These are phyloP conservation scores for Coemansia sp. DNA, from an alignment of 192 early-diverging fungal genomes.

Conservation along the genomic window DNA sequence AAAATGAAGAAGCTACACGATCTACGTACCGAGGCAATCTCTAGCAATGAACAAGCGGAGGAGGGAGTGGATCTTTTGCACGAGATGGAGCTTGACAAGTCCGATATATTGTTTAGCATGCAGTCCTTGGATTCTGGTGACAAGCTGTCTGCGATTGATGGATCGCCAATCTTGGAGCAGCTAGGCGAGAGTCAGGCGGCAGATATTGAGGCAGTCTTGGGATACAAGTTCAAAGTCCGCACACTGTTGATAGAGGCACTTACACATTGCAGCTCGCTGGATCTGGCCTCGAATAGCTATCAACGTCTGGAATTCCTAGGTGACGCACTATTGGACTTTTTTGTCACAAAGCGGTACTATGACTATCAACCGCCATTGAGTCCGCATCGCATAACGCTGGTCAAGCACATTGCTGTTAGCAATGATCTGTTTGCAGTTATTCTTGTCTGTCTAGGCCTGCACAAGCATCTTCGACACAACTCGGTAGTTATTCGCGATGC, in stretches of 20 bases:
- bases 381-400: constrained; percentile 78
- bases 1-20: constrained; percentile 16
- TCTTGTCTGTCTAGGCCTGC: constrained; percentile 63
- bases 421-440: constrained; percentile 80
- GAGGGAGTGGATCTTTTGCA: constrained; percentile 22
- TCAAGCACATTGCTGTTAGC: constrained; percentile 85
- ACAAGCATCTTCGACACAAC: constrained; percentile 65
- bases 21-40: constrained; percentile 15
- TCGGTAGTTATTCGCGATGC: constrained; percentile 57
- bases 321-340: constrained; percentile 77
- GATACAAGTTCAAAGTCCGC: constrained; percentile 71
- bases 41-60: background rate
- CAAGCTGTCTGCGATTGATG: background rate
- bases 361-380: constrained; percentile 61
- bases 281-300: constrained; percentile 66
- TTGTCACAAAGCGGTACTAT: constrained; percentile 73
- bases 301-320: constrained; percentile 92
- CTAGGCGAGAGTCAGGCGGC: constrained; percentile 1
- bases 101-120: constrained; percentile 23
- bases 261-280: constrained; percentile 75
- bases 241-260: constrained; percentile 73
- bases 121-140: background rate
- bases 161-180: background rate
- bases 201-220: constrained; percentile 31
- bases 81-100: constrained; percentile 33